These are phyloP conservation scores for Bolboschoenus planiculmis DNA, from an alignment of 176 grass and related monocot genomes.

Conservation along the genomic window DNA sequence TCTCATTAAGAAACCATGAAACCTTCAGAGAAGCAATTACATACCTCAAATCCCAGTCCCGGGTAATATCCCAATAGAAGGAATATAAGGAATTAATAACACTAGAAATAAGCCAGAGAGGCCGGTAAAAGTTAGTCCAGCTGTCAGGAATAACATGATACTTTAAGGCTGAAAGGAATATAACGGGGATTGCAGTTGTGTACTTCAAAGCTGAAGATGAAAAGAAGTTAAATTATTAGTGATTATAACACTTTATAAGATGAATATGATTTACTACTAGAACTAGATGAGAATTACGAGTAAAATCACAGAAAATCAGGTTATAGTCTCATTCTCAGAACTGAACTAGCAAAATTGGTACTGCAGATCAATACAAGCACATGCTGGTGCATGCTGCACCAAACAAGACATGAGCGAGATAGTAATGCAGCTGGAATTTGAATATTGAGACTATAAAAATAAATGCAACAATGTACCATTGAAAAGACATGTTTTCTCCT, in stretches of 20 bases:
- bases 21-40: background rate
- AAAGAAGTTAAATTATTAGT: slow-evolving; percentile 20
- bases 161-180: slow-evolving; percentile 93
- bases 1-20: background rate
- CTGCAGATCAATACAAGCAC: background rate
- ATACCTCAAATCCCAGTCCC: slow-evolving; percentile 98
- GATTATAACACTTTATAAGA: slow-evolving; percentile 9
- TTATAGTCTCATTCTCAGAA: background rate
- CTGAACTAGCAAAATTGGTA: background rate
- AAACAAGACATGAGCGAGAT: background rate
- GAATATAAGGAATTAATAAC: slow-evolving; percentile 89
- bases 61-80: slow-evolving; percentile 95
- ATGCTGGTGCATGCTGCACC: background rate
- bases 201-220: slow-evolving; percentile 80
- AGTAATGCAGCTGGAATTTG: background rate
- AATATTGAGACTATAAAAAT: background rate
- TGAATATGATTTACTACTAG: background rate
- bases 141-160: slow-evolving; percentile 66
- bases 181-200: slow-evolving; percentile 76
- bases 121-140: slow-evolving; percentile 73
- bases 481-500: slow-evolving; percentile 75
- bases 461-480: slow-evolving; percentile 62
- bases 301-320: background rate
- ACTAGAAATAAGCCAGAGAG: slow-evolving; percentile 86
- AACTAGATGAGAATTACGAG: background rate